Conservation (phyloP, 2,329 filamentous ascomycete species). For the Neoascochyta sp. region DNA sequence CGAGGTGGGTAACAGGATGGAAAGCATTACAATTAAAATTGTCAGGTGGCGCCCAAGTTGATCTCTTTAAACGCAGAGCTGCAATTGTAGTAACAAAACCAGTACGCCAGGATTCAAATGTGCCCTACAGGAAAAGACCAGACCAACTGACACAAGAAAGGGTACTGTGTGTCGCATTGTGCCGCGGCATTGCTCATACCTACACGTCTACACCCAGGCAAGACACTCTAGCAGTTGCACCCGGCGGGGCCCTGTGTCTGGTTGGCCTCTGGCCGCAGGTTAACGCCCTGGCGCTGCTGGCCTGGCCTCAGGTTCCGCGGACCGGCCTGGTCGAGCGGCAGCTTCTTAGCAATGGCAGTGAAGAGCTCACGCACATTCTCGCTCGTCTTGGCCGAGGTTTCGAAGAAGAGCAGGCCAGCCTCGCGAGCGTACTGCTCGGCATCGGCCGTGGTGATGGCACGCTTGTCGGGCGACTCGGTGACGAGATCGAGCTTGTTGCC, state of each 20-base stretch:
- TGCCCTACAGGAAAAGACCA: constrained; percentile 16
- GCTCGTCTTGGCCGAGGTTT: constrained; percentile 95
- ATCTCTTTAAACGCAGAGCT: constrained; percentile 21
- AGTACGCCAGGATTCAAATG: constrained; percentile 27
- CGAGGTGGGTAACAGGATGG: neutral
- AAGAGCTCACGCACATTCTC: constrained; percentile 96
- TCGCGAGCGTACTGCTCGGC: constrained; percentile 94
- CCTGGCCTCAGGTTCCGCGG: constrained; percentile 71
- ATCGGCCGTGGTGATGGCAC: constrained; percentile 81
- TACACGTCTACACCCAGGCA: constrained; percentile 7
- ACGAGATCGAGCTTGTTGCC: constrained; percentile 95
- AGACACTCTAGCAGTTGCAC: constrained; percentile 58
- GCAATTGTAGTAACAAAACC: constrained; percentile 12
- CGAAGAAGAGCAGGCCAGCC: constrained; percentile 93
- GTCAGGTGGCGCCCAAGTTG: constrained; percentile 30
- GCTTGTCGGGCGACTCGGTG: constrained; percentile 90
- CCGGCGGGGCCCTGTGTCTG: constrained; percentile 55
- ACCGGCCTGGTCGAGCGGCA: constrained; percentile 94
- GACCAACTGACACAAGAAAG: constrained; percentile 8
- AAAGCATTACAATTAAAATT: constrained; percentile 31
- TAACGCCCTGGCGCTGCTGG: constrained; percentile 60
- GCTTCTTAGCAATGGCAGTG: constrained; percentile 95
- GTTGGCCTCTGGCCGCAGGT: constrained; percentile 61
- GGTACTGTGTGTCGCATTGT: too few relatives aligned
- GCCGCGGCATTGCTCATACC: too few relatives aligned